Evolutionary conservation across 2,329 filamentous ascomycete genomes (phyloP).

Genomic region (Triangularia setosa): DNA sequence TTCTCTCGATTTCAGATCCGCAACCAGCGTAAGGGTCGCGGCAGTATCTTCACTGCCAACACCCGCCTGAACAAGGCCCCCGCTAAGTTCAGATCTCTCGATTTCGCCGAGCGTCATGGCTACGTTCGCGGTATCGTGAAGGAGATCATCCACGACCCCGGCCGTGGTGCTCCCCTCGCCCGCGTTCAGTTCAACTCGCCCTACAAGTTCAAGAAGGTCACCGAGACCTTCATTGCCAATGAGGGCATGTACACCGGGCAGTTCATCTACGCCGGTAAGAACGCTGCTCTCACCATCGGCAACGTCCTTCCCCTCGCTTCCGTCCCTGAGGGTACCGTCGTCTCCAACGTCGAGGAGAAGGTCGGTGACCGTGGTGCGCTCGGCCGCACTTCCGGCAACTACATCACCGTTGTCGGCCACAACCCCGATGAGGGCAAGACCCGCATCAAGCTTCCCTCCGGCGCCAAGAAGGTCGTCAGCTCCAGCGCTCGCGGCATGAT

Average conservation of each 20-base stretch:
- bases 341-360: slow-evolving; percentile 99
- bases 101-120: slow-evolving; percentile 94
- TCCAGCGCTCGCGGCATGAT: slow-evolving; percentile 95
- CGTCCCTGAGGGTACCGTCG: slow-evolving; percentile 97
- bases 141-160: slow-evolving; percentile 98
- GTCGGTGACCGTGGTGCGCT: slow-evolving; percentile 93
- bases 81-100: slow-evolving; percentile 92
- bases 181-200: slow-evolving; percentile 96
- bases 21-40: slow-evolving; percentile 61
- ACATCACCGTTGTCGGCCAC: slow-evolving; percentile 96
- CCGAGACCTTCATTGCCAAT: slow-evolving; percentile 99
- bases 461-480: slow-evolving; percentile 98
- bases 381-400: slow-evolving; percentile 97
- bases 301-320: slow-evolving; percentile 93
- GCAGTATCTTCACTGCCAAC: slow-evolving; percentile 58
- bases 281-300: slow-evolving; percentile 92
- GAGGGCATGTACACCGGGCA: slow-evolving; percentile 99
- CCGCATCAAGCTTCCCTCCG: slow-evolving; percentile 97
- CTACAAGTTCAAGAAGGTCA: slow-evolving; percentile 96
- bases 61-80: slow-evolving; percentile 92
- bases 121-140: slow-evolving; percentile 97
- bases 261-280: slow-evolving; percentile 99
- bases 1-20: slow-evolving; percentile 44
- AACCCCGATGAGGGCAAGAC: slow-evolving; percentile 99
- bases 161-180: slow-evolving; percentile 96